Evolutionary conservation across 192 early-diverging fungal species (phyloP), one percentile per base, ranked within the genome.

Genomic region (Spinellus fusiger): DNA sequence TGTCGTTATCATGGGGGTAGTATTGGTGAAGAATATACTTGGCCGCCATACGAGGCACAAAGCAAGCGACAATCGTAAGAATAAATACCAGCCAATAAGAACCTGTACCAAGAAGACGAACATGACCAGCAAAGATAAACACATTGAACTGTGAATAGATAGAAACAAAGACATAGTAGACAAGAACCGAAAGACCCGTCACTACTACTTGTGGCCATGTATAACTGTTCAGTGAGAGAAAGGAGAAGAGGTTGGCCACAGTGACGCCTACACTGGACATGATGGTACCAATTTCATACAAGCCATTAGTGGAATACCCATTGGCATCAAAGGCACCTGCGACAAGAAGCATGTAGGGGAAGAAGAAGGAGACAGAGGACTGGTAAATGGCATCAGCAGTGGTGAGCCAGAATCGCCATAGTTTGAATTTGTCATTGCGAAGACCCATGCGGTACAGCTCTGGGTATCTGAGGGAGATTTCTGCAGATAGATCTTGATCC

Each of bases 401-500:
- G 33, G 83, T 85, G 29, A 86, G 71, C 87, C 87, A 92, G 73
- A 92, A 92, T 59, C 84, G 84, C 47, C 74, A 65, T 49, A 74
- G 71, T 10, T 84, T 92, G 75, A 92, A 94, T 54, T 86, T 78
- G 25, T 85, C 80, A 52, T 84, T 79, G 46, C 80, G 78, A 29
- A 88, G 82, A 25, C 92, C 90, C 56, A 80, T 79, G 31, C 77
- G 81, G 71, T 95, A 95, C 10, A 94, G 79, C 55, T 85, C 86
- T 18, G 95, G 93, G 54, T 85, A 79, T 4, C 80, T 73, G 31
- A 91, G 75, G 16, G 84, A 84, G 5, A 79, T 78, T 27, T 84
- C 70, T 0, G 84, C 82, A 20, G 78, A 74, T 18, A 95, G 69
- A 68, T 95, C 93, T 74, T 89, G 87, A 73, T 96, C 92, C 70